Conservation (phyloP, 2,329 filamentous ascomycete species). For the Colletotrichum camelliae region DNA sequence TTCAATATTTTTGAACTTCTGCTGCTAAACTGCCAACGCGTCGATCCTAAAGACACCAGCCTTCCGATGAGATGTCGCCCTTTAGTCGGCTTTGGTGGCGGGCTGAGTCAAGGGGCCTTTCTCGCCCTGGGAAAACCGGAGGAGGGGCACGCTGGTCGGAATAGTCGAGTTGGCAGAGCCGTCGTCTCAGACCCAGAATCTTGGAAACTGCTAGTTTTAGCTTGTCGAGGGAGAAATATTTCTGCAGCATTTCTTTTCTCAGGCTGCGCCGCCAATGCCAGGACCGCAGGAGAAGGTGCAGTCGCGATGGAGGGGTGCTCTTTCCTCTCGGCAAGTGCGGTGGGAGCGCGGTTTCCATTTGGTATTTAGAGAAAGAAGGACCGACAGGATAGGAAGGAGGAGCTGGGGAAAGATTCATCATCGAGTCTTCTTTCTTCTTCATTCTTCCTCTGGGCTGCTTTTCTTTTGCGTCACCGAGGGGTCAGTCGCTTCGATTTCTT, state of each 20-base stretch:
- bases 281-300: not conserved
- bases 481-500: not conserved
- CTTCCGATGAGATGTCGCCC: not conserved
- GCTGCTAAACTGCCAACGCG: not conserved
- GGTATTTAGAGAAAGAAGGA: constrained; percentile 1
- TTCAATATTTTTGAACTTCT: not conserved
- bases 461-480: not conserved
- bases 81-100: constrained; percentile 13
- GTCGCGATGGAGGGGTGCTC: not conserved
- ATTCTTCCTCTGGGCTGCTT: not conserved
- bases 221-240: not conserved
- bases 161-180: not conserved
- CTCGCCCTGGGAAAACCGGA: constrained; percentile 6
- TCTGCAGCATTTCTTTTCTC: constrained; percentile 14
- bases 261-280: not conserved
- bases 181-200: not conserved
- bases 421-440: not conserved
- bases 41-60: not conserved
- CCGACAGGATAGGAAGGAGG: not conserved
- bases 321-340: not conserved
- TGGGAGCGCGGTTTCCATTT: not conserved
- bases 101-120: constrained; percentile 20
- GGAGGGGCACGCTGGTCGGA: not conserved
- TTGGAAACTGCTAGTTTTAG: not conserved
- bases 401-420: not conserved